Base-by-base conservation (phyloP, 305 asterid genomes). In the Fraxinus albicans region DNA sequence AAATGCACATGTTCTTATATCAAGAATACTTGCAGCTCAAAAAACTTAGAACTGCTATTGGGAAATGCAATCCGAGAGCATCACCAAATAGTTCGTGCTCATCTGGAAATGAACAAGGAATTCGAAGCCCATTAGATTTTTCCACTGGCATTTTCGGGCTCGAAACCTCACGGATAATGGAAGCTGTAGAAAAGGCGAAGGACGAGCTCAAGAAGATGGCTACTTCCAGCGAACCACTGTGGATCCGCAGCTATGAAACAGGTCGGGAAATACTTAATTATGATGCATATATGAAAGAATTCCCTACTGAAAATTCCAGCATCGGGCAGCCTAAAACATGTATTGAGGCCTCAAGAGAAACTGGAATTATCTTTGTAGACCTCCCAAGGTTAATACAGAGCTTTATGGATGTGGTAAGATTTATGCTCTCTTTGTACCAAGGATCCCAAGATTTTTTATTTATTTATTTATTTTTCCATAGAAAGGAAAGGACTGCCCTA, bases 201-300 rank as follows among this genome's bases (percentile, higher is more conserved):
- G 92, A 91, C 25, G 98, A 95, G 79, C 87, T 94, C 79, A 86
- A 31, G 82, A 90, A 82, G 86, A 94, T 95, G 97, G 94, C 96
- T 15, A 83, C 90, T 36, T 78, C 35, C 0, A 90, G 90, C 2
- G 95, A 93, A 55, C 99, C 97, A 0, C 23, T 95, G 65, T 95
- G 99, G 99, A 35, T 93, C 10, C 83, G 85, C 83, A 93, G 99
- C 88, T 87, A 86, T 21, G 99, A 94, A 77, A 92, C 92, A 3
- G 96, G 97, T 33, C 94, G 96, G 1, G 96, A 95, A 53, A 93
- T 94, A 78, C 99, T 95, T 17, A 95, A 95, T 81, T 95, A 94
- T 34, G 97, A 95, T 35, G 97, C 92, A 90, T 95, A 94, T 80
- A 73, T 81, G 73, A 93, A 89, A 73, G 84, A 85, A 42, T 91